Evolutionary conservation across 2,329 filamentous ascomycete genomes (phyloP).

Genomic region (Incumbomyces delicatus): DNA sequence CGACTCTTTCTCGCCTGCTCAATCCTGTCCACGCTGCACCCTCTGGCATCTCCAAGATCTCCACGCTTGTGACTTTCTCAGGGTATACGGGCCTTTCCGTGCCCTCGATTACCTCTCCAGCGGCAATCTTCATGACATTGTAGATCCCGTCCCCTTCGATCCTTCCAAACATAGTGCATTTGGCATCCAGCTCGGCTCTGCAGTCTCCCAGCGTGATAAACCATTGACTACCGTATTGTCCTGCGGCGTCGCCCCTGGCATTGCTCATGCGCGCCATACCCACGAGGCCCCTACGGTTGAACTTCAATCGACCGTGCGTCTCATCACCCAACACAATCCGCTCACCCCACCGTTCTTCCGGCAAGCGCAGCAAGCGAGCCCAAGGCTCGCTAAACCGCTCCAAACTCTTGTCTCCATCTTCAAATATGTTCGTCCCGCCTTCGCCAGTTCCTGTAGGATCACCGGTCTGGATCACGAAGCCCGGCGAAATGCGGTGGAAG

Average conservation of each 20-base stretch:
- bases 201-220: constrained; percentile 81
- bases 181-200: constrained; percentile 72
- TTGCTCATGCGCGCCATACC: constrained; percentile 77
- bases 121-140: constrained; percentile 87
- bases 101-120: constrained; percentile 68
- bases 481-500: constrained; percentile 85
- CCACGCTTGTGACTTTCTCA: constrained; percentile 53
- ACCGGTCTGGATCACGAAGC: constrained; percentile 88
- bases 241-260: constrained; percentile 35
- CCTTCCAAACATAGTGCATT: constrained; percentile 88
- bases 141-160: constrained; percentile 92
- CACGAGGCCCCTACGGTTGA: constrained; percentile 78
- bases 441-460: constrained; percentile 72
- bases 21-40: constrained; percentile 30
- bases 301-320: constrained; percentile 83
- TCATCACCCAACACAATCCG: constrained; percentile 72
- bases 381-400: constrained; percentile 43
- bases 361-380: constrained; percentile 39
- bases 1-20: constrained; percentile 31
- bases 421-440: constrained; percentile 85
- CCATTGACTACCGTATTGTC: constrained; percentile 91
- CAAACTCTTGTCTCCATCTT: constrained; percentile 46
- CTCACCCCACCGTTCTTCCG: constrained; percentile 32
- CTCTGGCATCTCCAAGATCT: constrained; percentile 36
- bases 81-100: constrained; percentile 80